These are phyloP conservation scores for Ophiostoma quercus DNA, from an alignment of 2,329 filamentous ascomycete genomes.

Conservation along the genomic window DNA sequence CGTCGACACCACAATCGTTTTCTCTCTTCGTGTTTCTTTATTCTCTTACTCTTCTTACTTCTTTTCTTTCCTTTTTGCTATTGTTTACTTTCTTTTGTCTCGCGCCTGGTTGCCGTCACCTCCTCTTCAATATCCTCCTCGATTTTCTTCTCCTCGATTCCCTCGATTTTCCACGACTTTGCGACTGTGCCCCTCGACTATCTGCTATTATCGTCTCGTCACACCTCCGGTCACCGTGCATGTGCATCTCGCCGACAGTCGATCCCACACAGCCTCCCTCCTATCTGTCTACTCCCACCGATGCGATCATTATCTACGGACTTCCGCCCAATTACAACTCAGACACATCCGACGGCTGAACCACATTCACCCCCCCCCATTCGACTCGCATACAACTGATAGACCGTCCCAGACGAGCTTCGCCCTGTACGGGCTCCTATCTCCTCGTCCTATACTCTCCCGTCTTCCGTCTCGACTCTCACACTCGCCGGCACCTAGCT, in stretches of 20 bases:
- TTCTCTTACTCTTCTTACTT: not conserved
- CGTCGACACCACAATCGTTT: conserved; percentile 1
- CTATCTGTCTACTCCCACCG: not conserved
- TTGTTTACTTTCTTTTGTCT: conserved; percentile 18
- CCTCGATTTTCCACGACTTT: not conserved
- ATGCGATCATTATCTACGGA: conserved; percentile 11
- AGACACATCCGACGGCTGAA: not conserved
- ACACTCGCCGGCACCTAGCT: not conserved
- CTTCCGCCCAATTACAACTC: not conserved
- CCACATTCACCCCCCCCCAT: not conserved
- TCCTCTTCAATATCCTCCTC: not conserved
- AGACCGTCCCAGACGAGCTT: not conserved
- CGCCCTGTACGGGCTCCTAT: conserved; percentile 3
- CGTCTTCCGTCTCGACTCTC: not conserved
- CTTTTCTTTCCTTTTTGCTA: not conserved
- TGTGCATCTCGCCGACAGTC: conserved; percentile 18
- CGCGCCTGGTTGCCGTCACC: conserved; percentile 22
- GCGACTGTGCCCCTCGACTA: not conserved
- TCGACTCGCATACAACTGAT: not conserved
- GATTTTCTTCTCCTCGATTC: not conserved
- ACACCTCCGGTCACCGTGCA: conserved; percentile 14
- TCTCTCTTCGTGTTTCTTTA: not conserved
- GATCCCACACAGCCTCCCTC: not conserved
- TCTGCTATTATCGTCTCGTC: conserved; percentile 15
- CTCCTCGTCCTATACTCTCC: not conserved